These are phyloP conservation scores for Erythrobasidium yunnanense DNA, from an alignment of 768 basidiomycete genomes.

Conservation along the genomic window DNA sequence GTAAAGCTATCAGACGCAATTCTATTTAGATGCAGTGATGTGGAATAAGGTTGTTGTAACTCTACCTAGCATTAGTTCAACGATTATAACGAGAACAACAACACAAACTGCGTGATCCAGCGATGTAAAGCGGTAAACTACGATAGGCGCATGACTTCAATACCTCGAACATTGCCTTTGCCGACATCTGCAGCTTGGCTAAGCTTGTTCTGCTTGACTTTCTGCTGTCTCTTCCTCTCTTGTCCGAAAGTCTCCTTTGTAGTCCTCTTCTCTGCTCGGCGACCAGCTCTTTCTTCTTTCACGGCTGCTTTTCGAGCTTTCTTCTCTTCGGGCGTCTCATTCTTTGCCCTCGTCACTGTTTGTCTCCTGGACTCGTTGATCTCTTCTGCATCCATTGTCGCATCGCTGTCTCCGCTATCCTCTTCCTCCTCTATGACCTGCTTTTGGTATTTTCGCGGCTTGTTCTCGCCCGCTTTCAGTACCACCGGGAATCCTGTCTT, in stretches of 20 bases:
- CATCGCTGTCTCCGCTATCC: constrained; percentile 23
- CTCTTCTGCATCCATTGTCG: constrained; percentile 39
- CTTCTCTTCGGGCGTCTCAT: constrained; percentile 53
- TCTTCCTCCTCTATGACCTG: constrained; percentile 31
- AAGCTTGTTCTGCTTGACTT: constrained; percentile 20
- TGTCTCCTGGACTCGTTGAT: constrained; percentile 42
- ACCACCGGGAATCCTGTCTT: constrained; percentile 66
- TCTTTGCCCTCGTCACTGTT: constrained; percentile 59
- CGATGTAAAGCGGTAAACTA: not conserved
- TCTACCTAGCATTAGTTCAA: not conserved
- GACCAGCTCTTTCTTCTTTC: constrained; percentile 45
- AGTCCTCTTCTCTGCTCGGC: constrained; percentile 46
- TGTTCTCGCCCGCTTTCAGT: constrained; percentile 36
- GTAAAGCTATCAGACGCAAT: constrained; percentile 33
- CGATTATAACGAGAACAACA: not conserved
- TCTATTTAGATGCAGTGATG: constrained; percentile 31
- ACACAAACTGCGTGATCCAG: not conserved
- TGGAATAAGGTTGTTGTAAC: not conserved
- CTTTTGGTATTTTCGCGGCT: constrained; percentile 2
- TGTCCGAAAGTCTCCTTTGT: constrained; percentile 44
- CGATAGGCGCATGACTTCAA: constrained; percentile 22
- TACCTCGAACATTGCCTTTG: constrained; percentile 23
- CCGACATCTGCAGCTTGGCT: constrained; percentile 33
- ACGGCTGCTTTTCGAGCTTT: constrained; percentile 45
- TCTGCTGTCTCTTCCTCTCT: constrained; percentile 44